Evolutionary conservation across 2,329 filamentous ascomycete species (phyloP).

Genomic region (Penicillium crustosum): DNA sequence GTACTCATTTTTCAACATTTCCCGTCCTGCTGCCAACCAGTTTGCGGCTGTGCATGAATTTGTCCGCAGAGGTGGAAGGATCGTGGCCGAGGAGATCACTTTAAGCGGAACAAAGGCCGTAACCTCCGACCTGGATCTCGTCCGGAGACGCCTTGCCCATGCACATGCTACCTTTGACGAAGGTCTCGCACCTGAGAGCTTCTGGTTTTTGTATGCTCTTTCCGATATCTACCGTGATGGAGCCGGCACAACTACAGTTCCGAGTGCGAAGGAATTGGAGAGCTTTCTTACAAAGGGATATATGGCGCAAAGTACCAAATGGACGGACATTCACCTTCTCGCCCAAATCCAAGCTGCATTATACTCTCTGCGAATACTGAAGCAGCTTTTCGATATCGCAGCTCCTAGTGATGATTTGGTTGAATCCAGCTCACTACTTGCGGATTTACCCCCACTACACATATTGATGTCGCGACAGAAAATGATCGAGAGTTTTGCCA

Average conservation of each 20-base stretch:
- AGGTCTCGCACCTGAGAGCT: constrained; percentile 13
- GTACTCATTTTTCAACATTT: constrained; percentile 54
- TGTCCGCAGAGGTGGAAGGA: constrained; percentile 38
- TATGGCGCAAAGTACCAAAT: constrained; percentile 44
- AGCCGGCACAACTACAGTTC: constrained; percentile 14
- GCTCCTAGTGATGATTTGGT: constrained; percentile 23
- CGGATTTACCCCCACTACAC: constrained; percentile 31
- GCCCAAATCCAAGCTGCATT: constrained; percentile 61
- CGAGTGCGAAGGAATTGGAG: constrained; percentile 21
- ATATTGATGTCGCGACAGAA: constrained; percentile 30
- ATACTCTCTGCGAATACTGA: constrained; percentile 63
- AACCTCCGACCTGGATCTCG: constrained; percentile 13
- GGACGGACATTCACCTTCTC: constrained; percentile 61
- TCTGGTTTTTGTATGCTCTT: constrained; percentile 40
- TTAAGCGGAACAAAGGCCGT: constrained; percentile 26
- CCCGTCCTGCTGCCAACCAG: constrained; percentile 26
- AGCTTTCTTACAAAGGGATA: constrained; percentile 33
- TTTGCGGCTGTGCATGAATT: constrained; percentile 33
- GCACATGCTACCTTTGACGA: constrained; percentile 16
- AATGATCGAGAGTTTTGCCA: constrained; percentile 14
- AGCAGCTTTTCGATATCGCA: constrained; percentile 50
- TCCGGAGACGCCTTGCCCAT: constrained; percentile 27
- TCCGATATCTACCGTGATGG: constrained; percentile 30
- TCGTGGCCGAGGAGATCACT: constrained; percentile 30
- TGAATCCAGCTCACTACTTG: constrained; percentile 23